Conservation (phyloP, 1,284 basidiomycete genomes). For the Leccinum fuscescens region DNA sequence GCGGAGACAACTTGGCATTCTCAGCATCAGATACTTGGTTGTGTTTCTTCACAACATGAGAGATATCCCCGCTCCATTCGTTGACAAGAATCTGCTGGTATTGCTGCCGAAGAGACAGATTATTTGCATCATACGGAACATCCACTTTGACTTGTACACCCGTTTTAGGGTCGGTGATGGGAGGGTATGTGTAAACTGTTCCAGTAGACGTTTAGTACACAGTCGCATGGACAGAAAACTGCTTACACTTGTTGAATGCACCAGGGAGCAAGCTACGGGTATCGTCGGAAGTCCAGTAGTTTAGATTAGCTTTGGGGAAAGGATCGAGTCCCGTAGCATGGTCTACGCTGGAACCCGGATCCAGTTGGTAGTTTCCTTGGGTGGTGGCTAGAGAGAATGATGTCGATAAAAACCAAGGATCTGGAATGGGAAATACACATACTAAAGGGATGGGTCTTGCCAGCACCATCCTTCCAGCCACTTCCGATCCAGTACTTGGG, state of each 20-base stretch:
- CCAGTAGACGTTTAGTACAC: not conserved
- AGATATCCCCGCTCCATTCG: conserved; percentile 4
- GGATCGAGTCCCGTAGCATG: conserved; percentile 7
- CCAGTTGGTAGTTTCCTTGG: conserved; percentile 1
- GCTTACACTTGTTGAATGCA: conserved; percentile 7
- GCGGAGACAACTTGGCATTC: not conserved
- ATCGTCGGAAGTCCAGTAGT: conserved; percentile 16
- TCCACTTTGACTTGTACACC: conserved; percentile 13
- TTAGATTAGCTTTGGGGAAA: conserved; percentile 5
- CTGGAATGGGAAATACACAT: not conserved
- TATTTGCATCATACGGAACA: conserved; percentile 9
- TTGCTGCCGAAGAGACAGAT: conserved; percentile 14
- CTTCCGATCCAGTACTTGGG: conserved; percentile 16
- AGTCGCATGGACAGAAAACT: not conserved
- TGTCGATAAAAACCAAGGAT: not conserved
- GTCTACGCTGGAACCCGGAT: not conserved
- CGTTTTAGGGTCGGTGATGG: conserved; percentile 9
- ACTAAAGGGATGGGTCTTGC: conserved; percentile 9
- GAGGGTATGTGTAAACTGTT: conserved; percentile 22
- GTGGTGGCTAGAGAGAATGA: not conserved
- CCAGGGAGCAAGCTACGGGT: conserved; percentile 4
- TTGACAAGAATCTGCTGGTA: conserved; percentile 6
- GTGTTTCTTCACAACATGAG: no score
- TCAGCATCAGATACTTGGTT: not conserved
- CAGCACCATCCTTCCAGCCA: conserved; percentile 12